Base-by-base conservation (phyloP, 148 eudicot species). In the Nepenthes mirabilis region DNA sequence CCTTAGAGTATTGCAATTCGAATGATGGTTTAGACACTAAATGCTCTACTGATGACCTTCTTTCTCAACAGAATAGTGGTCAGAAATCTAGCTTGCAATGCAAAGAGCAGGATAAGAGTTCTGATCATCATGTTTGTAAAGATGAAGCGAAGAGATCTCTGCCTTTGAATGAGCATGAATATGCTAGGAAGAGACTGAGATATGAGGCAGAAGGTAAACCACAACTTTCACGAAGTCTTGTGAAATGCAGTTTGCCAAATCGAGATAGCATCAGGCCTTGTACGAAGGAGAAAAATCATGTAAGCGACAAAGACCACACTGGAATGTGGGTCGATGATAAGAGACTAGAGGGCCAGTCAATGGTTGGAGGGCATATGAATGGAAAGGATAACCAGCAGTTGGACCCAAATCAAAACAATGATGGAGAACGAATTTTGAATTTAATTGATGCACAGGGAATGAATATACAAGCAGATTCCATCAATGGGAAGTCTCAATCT, bases 101-200 rank as follows among this genome's bases (percentile, higher is more conserved):
- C 34, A 66, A 62, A 58, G 79, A 72, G 33, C 74, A 55, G 33
- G 55, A 69, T 10, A 62, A 43, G 57, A 60, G 33, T 52, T 66
- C 62, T 14, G 55, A 37, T 45, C 47, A 34, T 52, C 36, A 48
- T 48, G n/a, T 54, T 61, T 61, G 61, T 52, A 63, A 72, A 58
- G 59, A 59, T 48, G 59, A 52, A 52, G 36, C 55, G 43, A 75
- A 66, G 55, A 34, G 54, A 9, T 63, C 73, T 23, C 45, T 48
- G 72, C 63, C 56, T 49, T 36, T 51, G 37, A 36, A 13, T 55
- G 73, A 52, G 43, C 63, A 65, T 43, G 70, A 58, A 57, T 8
- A 33, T 59, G 23, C 52, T 47, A 76, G 74, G 43, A 59, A 43
- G 55, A 57, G 56, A 6, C 23, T 23, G 23, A 23, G 23, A 23